Evolutionary conservation across 2,329 filamentous ascomycete species (phyloP), one percentile per base, ranked within the genome.

Genomic region (Epichloe gansuensis): DNA sequence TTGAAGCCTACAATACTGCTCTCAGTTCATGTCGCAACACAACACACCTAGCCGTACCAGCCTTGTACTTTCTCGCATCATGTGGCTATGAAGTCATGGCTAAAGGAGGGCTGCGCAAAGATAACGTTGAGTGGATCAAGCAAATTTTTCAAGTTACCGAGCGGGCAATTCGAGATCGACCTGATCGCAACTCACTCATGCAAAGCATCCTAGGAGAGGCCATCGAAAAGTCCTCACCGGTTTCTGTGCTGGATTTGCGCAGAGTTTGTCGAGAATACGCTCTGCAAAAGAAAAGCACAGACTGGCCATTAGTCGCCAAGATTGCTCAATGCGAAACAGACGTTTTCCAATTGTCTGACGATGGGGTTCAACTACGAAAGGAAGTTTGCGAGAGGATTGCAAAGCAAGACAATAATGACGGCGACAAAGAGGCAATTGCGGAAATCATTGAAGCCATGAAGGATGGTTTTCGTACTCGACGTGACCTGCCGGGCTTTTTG

Each of bases 291-390:
- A 58, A 64, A 4, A 59, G 51, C 5, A 69, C 67, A 3, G 68
- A 75, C 46, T 77, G 76, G 74, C 55, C 55, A 0, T 59, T 78
- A 9, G 57, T 75, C 6, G 70, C 67, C 13, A 64, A 63, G 12
- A 59, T 73, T 28, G 67, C 73, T 1, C 62, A 63, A 7, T 73
- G 75, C 45, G 75, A 78, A 39, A 67, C 73, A 0, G 75, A 77
- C 46, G 66, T 72, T 7, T 75, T 78, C 46, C 67, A 71, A 59
- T 69, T 60, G 37, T 66, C 65, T 0, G 65, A 68, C 0, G 67
- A 73, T 3, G 72, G 70, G 1, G 62, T 63, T 7, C 56, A 57
- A 6, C 59, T 78, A 4, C 65, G 77, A 4, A 62, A 67, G 15
- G 62, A 66, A 2, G 61, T 75, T 4, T 69, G 76, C 13, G 57